These are phyloP conservation scores for Lantana camara DNA, from an alignment of 257 asterid species.

Conservation along the genomic window DNA sequence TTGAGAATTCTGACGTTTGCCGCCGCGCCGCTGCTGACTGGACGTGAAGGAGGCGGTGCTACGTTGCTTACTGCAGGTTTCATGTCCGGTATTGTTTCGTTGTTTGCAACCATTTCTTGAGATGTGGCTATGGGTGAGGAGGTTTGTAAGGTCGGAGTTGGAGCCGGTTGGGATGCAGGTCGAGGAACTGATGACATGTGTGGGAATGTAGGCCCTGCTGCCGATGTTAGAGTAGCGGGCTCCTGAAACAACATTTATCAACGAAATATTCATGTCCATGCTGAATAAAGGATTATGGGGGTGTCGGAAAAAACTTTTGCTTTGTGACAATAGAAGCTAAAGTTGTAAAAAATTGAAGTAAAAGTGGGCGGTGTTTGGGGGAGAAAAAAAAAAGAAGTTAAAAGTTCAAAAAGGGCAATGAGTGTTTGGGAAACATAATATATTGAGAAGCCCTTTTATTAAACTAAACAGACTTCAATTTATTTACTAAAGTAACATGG, in stretches of 20 bases:
- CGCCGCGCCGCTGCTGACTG: slow-evolving; percentile 68
- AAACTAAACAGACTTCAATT: too few relatives aligned
- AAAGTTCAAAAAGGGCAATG: too few relatives aligned
- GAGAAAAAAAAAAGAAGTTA: too few relatives aligned
- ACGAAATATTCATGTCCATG: too few relatives aligned
- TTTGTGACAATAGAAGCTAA: too few relatives aligned
- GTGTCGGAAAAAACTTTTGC: too few relatives aligned
- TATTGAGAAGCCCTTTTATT: too few relatives aligned
- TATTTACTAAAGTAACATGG: too few relatives aligned
- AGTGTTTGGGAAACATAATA: too few relatives aligned
- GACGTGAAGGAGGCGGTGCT: slow-evolving; percentile 63
- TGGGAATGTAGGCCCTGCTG: slow-evolving; percentile 69
- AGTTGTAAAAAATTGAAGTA: too few relatives aligned
- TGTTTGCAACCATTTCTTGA: slow-evolving; percentile 53
- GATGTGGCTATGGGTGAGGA: slow-evolving; percentile 85
- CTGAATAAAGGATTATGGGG: too few relatives aligned
- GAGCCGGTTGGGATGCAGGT: slow-evolving; percentile 65
- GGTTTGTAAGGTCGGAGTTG: slow-evolving; percentile 66
- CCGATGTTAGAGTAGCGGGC: slow-evolving; percentile 67
- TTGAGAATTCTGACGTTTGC: slow-evolving; percentile 87
- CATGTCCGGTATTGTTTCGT: slow-evolving; percentile 67
- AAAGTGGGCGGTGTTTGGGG: too few relatives aligned
- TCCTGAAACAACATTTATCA: slow-evolving; percentile 54
- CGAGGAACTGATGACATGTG: slow-evolving; percentile 72
- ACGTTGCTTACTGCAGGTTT: slow-evolving; percentile 62